A percentile compares a stretch with the other conserved stretches of the same genome.
These are phyloP conservation scores for Geranomyces variabilis DNA, from an alignment of 192 early-diverging fungal genomes.

Conservation along the genomic window DNA sequence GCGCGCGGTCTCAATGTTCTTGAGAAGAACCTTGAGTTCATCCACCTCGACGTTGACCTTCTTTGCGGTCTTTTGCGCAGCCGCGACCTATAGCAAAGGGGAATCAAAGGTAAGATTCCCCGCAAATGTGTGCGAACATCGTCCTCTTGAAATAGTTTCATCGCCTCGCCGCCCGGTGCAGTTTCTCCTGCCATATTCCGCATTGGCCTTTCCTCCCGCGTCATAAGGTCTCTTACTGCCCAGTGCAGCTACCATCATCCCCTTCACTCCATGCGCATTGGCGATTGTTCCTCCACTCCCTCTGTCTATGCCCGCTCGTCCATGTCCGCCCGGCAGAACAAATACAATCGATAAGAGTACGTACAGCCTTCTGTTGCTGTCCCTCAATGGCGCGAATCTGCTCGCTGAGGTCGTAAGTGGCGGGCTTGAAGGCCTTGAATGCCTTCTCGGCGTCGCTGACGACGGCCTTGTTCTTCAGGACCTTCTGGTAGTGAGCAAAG, in stretches of 20 bases:
- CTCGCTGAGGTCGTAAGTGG: conserved; percentile 78
- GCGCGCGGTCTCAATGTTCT: conserved; percentile 91
- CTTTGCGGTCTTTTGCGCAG: conserved; percentile 81
- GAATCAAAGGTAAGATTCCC: no score
- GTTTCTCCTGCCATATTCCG: no score
- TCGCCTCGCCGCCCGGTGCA: no score
- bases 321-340: no score
- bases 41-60: conserved; percentile 84
- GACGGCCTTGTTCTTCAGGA: conserved; percentile 90
- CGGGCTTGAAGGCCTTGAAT: conserved; percentile 76
- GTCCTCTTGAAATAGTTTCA: no score
- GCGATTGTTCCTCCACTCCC: no score
- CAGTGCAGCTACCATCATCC: no score
- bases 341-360: conserved; percentile 4
- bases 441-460: conserved; percentile 90
- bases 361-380: conserved; percentile 57
- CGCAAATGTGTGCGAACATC: no score
- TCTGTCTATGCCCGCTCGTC: no score
- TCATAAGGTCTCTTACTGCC: no score
- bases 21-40: conserved; percentile 86
- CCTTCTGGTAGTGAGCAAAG: conserved; percentile 83
- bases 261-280: no score
- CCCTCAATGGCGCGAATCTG: conserved; percentile 73
- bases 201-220: no score
- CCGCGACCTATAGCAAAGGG: conserved; percentile 58